Base-by-base conservation (phyloP, 805 yeast species). In the Metschnikowia kofuensis region DNA sequence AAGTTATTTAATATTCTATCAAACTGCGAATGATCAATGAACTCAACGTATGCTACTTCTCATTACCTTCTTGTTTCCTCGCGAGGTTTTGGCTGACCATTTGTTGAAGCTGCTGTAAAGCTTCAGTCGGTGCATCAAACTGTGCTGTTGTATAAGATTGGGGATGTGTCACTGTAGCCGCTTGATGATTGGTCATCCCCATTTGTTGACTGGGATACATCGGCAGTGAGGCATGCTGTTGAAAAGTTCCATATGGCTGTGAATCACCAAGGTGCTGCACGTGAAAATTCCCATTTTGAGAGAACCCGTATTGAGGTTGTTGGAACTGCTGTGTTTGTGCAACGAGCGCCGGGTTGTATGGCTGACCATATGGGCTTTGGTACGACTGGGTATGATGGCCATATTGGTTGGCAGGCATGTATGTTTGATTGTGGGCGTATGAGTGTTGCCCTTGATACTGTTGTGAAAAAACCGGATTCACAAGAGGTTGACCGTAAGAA, bases 281-380 rank as follows among this genome's bases (percentile, higher is more conserved):
- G 29, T 34, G 11, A 10, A 27, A 21, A 30, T 34, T 11, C 14
- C 42, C 37, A 28, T 38, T 38, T 3, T 35, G 21, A n/a, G 64
- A 53, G 43, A 67, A 64, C 51, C 57, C 63, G n/a, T 53, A 44
- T 16, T 53, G 64, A 6, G 58, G 53, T 27, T 63, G 65, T 34
- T 59, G 63, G 41, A 55, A 43, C 42, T 60, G 40, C 29, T 49
- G 36, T 32, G 27, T 21, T 48, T 48, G 49, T 4, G 34, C 13
- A 16, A 14, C 31, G 32, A 10, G 37, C 15, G 38, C 27, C 8
- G 21, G 42, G 58, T 15, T 54, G 43, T 40, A 45, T 14, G 46
- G 58, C 41, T 52, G 54, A 29, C 51, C 42, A 38, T 42, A 41
- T 44, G 40, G 57, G 54, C 44, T 59, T 52, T 40, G 54, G 48